phyloP scores from a whole-genome alignment of 129 eudicot species.

The Pseudognaphalium luteoalbum region DNA sequence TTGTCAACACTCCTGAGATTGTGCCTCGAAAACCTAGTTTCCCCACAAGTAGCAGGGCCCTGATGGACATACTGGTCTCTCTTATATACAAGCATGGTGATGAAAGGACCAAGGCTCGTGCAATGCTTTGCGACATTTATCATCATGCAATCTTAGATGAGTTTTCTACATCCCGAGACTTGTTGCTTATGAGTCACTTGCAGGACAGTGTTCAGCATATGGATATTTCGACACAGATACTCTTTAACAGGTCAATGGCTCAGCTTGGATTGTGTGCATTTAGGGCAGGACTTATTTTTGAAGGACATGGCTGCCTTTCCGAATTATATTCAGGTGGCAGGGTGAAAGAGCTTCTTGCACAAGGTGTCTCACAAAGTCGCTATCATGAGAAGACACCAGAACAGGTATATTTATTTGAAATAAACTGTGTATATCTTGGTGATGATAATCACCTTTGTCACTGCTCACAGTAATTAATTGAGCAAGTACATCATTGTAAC shows the following conservation, averaged over 20 bases:
- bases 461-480: background rate
- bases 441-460: background rate
- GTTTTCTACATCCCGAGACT: conserved; percentile 70
- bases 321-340: conserved; percentile 95
- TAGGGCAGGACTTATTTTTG: conserved; percentile 79
- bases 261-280: conserved; percentile 96
- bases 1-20: conserved; percentile 63
- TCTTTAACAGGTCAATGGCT: conserved; percentile 89
- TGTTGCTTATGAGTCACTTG: conserved; percentile 91
- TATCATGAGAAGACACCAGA: conserved; percentile 93
- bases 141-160: conserved; percentile 89
- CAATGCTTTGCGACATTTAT: conserved; percentile 95
- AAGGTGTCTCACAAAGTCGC: conserved; percentile 91
- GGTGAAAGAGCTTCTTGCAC: conserved; percentile 94
- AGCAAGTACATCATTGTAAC: background rate
- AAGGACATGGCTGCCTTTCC: conserved; percentile 84
- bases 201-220: conserved; percentile 89
- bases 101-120: conserved; percentile 97
- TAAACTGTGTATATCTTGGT: background rate
- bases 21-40: conserved; percentile 79
- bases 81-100: conserved; percentile 86
- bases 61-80: conserved; percentile 86
- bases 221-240: conserved; percentile 88
- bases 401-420: conserved; percentile 53
- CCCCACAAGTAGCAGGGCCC: conserved; percentile 64